These are phyloP conservation scores for Nissolia schottii DNA, from an alignment of 306 rosid species.

Conservation along the genomic window DNA sequence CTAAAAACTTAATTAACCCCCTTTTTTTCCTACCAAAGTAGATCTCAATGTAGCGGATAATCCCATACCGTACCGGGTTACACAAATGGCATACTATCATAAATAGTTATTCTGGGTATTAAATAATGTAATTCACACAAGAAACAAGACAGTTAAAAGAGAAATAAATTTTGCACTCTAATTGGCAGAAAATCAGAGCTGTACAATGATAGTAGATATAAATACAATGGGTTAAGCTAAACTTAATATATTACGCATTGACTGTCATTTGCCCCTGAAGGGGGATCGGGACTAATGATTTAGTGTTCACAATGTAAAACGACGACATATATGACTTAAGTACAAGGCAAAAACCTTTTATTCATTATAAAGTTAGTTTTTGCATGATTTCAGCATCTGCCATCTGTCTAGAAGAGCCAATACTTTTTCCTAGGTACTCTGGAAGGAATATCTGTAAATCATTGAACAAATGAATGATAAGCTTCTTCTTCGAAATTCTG, in stretches of 20 bases:
- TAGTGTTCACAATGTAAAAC: neutral
- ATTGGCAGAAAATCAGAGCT: neutral
- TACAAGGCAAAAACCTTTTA: neutral
- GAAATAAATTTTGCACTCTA: neutral
- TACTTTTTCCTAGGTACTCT: conserved; percentile 57
- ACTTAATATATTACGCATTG: conserved; percentile 1
- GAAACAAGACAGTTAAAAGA: neutral
- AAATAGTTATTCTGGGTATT: too few species aligned
- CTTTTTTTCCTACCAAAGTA: too few species aligned
- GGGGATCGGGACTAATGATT: neutral
- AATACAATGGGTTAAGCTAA: neutral
- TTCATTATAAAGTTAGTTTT: neutral
- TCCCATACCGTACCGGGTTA: too few species aligned
- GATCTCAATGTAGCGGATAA: too few species aligned
- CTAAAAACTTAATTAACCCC: too few species aligned
- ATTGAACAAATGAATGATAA: conserved; percentile 1
- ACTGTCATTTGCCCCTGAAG: neutral
- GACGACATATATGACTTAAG: neutral
- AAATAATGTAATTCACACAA: too few species aligned
- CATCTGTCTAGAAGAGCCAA: conserved; percentile 77
- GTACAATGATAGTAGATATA: conserved; percentile 11
- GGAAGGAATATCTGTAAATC: conserved; percentile 78
- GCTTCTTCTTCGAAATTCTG: neutral
- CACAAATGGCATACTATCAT: too few species aligned
- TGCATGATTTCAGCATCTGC: conserved; percentile 12